phyloP scores from a whole-genome alignment of 1,284 basidiomycete genomes.

The Ceratorhiza oryzae-sativae region DNA sequence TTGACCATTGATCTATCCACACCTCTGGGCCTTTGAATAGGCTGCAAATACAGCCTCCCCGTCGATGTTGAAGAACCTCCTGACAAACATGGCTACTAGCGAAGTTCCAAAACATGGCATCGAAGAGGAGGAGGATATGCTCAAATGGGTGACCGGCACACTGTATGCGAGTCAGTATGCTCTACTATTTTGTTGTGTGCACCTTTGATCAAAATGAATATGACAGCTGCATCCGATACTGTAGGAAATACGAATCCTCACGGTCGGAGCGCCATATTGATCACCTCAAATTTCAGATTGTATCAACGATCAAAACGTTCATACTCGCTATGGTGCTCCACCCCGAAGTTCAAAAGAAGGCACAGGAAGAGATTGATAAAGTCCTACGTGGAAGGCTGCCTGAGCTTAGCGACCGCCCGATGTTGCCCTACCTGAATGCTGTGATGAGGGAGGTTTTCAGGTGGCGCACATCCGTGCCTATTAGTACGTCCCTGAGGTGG shows the following conservation, averaged over 20 bases:
- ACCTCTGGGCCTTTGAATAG: too few relatives aligned
- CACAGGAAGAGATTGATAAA: constrained; percentile 28
- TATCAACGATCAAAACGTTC: background rate
- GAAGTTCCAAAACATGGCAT: background rate
- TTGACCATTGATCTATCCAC: too few relatives aligned
- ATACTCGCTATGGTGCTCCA: constrained; percentile 20
- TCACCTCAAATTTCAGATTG: background rate
- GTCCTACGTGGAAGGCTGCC: constrained; percentile 31
- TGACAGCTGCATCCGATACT: constrained; percentile 5
- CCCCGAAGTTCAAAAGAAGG: constrained; percentile 37
- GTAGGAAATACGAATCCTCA: background rate
- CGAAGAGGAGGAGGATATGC: background rate
- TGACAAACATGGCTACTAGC: background rate
- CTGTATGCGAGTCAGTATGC: background rate
- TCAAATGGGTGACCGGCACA: constrained; percentile 1
- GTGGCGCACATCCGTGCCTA: background rate
- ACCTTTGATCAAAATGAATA: background rate
- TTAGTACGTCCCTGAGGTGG: constrained; percentile 18
- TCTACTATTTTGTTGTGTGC: background rate
- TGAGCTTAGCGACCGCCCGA: background rate
- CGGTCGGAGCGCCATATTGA: background rate
- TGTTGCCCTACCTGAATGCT: background rate
- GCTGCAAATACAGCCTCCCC: constrained; percentile 16
- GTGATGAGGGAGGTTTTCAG: constrained; percentile 8
- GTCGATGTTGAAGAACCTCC: constrained; percentile 7